Evolutionary conservation across 805 yeast genomes (phyloP).

Genomic region (Ascoidea asiatica): DNA sequence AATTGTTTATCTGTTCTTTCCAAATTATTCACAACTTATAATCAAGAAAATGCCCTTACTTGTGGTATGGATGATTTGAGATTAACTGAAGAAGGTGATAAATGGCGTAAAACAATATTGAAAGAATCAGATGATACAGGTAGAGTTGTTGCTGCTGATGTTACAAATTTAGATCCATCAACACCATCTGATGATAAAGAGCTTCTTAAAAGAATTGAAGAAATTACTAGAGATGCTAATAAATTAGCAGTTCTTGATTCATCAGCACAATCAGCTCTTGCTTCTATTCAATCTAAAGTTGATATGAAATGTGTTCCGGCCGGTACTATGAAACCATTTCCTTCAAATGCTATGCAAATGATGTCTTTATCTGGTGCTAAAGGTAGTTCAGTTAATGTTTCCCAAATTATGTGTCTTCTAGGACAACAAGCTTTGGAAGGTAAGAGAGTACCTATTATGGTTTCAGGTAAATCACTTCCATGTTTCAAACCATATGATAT

Average conservation of each 20-base stretch:
- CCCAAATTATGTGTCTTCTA: slow-evolving; percentile 97
- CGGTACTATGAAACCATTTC: slow-evolving; percentile 93
- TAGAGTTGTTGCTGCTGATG: slow-evolving; percentile 87
- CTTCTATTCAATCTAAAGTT: slow-evolving; percentile 85
- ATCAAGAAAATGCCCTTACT: slow-evolving; percentile 84
- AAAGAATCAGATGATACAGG: slow-evolving; percentile 71
- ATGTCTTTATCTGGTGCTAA: slow-evolving; percentile 99
- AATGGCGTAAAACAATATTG: slow-evolving; percentile 76
- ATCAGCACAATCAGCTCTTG: slow-evolving; percentile 85
- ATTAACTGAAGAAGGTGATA: slow-evolving; percentile 81
- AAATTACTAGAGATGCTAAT: slow-evolving; percentile 84
- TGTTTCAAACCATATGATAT: slow-evolving; percentile 95
- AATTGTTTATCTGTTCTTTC: slow-evolving; percentile 86
- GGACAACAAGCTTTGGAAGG: slow-evolving; percentile 99
- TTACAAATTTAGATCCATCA: slow-evolving; percentile 56
- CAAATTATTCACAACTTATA: slow-evolving; percentile 86
- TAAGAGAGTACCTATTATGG: slow-evolving; percentile 98
- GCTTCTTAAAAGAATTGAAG: slow-evolving; percentile 79
- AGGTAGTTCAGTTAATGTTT: slow-evolving; percentile 96
- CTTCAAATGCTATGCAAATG: slow-evolving; percentile 93
- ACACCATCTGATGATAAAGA: slow-evolving; percentile 48
- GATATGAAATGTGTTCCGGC: slow-evolving; percentile 90
- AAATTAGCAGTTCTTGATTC: slow-evolving; percentile 93
- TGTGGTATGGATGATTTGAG: slow-evolving; percentile 99
- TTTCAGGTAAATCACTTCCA: slow-evolving; percentile 93